Base-by-base conservation (phyloP, 371 early-diverging fungal species). In the Rhizopus stolonifer region DNA sequence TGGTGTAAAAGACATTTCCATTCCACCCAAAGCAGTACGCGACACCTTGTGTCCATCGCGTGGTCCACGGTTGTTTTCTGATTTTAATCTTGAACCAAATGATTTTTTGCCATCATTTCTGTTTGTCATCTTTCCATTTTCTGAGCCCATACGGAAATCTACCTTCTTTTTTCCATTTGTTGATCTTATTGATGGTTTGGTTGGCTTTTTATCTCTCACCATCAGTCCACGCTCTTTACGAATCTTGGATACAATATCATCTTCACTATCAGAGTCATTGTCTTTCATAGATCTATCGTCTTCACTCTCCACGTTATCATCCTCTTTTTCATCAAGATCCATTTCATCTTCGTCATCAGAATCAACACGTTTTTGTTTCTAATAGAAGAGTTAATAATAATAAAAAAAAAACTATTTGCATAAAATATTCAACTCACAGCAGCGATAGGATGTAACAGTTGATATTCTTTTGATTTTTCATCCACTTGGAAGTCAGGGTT, bases 401-500 rank as follows among this genome's bases (percentile, higher is more conserved):
- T 8, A 49, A n/a, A 4, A 10, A n/a, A 23, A 19, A 18, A 15
- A 31, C 9, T 15, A 15, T 18, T 31, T 10, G 6, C 18, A 17
- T 9, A 15, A 46, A 19, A 18, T 3, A 14, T 49, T 33, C 25
- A 14, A 13, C 13, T 8, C 61, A 66, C 64, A 64, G 67, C 73
- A 46, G 58, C 63, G 9, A 71, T 65, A 23, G 96, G 92, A 79
- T 95, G 90, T 56, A 92, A 85, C 64, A 93, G 65, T 72, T 86
- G 86, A 72, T 82, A 96, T 70, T 94, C 97, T 52, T 80, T 80
- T 4, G 84, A 82, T n/a, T 72, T 77, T 56, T 89, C 88, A 67
- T 98, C 96, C 43, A 98, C 91, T 67, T 94, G 83, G 77, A 89
- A 98, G 31, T 96, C 97, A 26, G 88, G 88, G 79, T 98, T 88